phyloP scores from a whole-genome alignment of 2,329 filamentous ascomycete genomes.

The Sporothrix pseudoabietina region DNA sequence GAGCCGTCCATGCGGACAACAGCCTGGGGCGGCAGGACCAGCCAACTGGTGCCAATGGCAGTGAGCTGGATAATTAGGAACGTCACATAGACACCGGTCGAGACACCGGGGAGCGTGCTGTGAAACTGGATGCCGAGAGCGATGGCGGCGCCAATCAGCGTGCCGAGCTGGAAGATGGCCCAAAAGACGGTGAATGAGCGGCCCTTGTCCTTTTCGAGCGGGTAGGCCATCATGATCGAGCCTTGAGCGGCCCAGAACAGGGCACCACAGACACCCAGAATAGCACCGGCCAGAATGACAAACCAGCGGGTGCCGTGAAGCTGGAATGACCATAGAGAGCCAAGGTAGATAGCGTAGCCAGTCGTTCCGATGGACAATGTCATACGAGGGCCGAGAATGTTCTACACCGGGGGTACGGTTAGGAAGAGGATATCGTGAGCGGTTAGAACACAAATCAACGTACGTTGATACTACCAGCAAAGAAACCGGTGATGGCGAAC shows the following conservation, averaged over 20 bases:
- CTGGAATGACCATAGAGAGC: conserved; percentile 4
- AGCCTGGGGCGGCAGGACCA: conserved; percentile 12
- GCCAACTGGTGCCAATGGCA: conserved; percentile 3
- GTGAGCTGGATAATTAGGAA: conserved; percentile 22
- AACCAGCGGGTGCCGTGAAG: conserved; percentile 13
- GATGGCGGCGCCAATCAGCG: conserved; percentile 77
- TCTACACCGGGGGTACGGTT: neutral
- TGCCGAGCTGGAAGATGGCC: conserved; percentile 92
- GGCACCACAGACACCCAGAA: neutral
- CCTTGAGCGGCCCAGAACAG: conserved; percentile 13
- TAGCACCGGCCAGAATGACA: conserved; percentile 2
- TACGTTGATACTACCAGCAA: conserved; percentile 12
- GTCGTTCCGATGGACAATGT: conserved; percentile 4
- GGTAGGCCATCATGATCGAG: conserved; percentile 86
- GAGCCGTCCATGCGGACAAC: conserved; percentile 61
- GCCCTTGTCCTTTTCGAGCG: conserved; percentile 77
- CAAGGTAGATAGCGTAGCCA: conserved; percentile 18
- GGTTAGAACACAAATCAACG: neutral
- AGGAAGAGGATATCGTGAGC: neutral
- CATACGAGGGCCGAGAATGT: neutral
- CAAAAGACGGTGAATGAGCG: conserved; percentile 89
- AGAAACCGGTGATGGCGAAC: conserved; percentile 4
- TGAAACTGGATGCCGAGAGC: conserved; percentile 68
- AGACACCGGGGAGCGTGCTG: conserved; percentile 14
- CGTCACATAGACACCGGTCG: conserved; percentile 8